phyloP scores from a whole-genome alignment of 441 rosid genomes.

The Euphorbia schlechtendalii region DNA sequence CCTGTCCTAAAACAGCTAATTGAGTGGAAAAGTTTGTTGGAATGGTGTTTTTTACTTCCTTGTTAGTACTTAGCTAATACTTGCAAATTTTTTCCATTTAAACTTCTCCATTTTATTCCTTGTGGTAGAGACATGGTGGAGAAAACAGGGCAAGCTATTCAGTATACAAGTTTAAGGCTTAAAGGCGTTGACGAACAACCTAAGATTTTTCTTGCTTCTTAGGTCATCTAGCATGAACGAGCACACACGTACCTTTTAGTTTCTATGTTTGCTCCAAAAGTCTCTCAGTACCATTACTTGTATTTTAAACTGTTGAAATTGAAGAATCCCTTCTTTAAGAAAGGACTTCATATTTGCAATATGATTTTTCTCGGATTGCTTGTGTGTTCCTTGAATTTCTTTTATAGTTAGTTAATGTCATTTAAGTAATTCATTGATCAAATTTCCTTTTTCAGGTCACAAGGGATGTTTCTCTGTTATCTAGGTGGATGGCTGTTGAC shows the following conservation, averaged over 20 bases:
- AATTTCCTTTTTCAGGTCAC: slow-evolving; percentile 61
- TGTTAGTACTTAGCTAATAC: too few relatives aligned
- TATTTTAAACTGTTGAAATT: slow-evolving; percentile 1
- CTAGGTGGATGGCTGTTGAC: slow-evolving; percentile 98
- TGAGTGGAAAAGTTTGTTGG: background rate
- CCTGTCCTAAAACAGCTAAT: background rate
- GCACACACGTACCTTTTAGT: too few relatives aligned
- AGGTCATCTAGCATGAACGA: too few relatives aligned
- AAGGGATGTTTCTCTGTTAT: slow-evolving; percentile 81
- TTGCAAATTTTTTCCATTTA: background rate
- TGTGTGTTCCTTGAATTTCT: background rate
- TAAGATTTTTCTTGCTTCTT: too few relatives aligned
- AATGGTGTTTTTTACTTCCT: background rate
- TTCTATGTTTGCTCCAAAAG: too few relatives aligned
- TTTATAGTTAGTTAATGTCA: slow-evolving; percentile 3
- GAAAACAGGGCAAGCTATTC: too few relatives aligned
- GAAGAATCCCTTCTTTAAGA: slow-evolving; percentile 8
- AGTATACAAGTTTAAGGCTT: too few relatives aligned
- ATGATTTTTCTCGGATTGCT: background rate
- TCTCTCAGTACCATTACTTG: too few relatives aligned
- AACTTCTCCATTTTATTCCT: background rate
- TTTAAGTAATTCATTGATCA: slow-evolving; percentile 7
- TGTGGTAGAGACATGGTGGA: background rate
- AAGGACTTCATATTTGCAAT: slow-evolving; percentile 6
- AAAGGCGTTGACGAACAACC: too few relatives aligned